A percentile compares a stretch with the other conserved stretches of the same genome.
phyloP scores from a whole-genome alignment of 371 early-diverging fungal genomes.

The Gilbertella persicaria region DNA sequence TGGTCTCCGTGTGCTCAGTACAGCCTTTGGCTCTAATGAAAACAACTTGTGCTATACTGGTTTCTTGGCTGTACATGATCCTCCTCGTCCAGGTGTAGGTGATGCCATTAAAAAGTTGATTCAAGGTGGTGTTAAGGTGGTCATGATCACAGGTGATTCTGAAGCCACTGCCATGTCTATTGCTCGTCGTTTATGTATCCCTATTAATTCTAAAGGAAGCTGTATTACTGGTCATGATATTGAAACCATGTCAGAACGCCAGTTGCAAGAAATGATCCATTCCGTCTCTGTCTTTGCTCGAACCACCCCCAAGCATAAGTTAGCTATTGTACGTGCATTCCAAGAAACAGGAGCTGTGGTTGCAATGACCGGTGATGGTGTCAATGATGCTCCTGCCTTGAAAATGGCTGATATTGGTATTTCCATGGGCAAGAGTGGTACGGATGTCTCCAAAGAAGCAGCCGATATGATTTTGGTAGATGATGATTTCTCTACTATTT shows the following conservation, averaged over 20 bases:
- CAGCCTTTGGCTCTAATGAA: conserved; percentile 70
- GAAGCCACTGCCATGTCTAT: conserved; percentile 82
- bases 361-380: conserved; percentile 97
- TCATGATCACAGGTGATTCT: conserved; percentile 93
- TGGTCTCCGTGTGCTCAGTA: conserved; percentile 88
- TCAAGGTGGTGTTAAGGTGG: conserved; percentile 77
- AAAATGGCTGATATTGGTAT: conserved; percentile 90
- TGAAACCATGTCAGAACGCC: conserved; percentile 66
- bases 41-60: conserved; percentile 74
- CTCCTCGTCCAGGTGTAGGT: conserved; percentile 74
- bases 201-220: conserved; percentile 52
- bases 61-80: conserved; percentile 85
- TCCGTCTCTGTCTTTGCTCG: conserved; percentile 83
- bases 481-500: conserved; percentile 83
- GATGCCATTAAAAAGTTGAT: conserved; percentile 64
- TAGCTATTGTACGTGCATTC: conserved; percentile 81
- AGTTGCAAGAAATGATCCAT: conserved; percentile 61
- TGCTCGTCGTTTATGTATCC: conserved; percentile 76
- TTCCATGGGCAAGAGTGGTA: conserved; percentile 89
- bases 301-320: conserved; percentile 90
- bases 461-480: conserved; percentile 92
- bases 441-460: conserved; percentile 91
- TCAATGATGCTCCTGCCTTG: conserved; percentile 94
- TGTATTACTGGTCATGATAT: conserved; percentile 76
- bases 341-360: conserved; percentile 75